Percentiles rank a stretch among this genome's conserved stretches.
These are phyloP conservation scores for Clarireedia monteithiana DNA, from an alignment of 2,329 filamentous ascomycete genomes.

Conservation along the genomic window DNA sequence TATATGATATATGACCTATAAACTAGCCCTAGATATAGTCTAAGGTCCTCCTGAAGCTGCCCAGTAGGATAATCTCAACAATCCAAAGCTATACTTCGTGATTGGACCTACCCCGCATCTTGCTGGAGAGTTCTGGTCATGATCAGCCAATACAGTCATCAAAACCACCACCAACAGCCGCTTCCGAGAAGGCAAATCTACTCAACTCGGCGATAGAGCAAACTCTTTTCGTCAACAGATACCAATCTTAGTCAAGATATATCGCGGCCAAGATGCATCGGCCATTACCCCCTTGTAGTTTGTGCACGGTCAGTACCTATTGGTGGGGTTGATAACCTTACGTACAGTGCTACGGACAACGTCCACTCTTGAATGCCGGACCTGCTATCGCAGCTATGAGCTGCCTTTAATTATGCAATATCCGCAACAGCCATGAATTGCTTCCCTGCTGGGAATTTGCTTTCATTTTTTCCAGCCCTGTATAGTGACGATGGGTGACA, in stretches of 20 bases:
- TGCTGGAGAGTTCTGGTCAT: no score
- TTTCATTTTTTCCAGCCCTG: not conserved
- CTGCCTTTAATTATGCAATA: not conserved
- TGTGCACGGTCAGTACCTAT: not conserved
- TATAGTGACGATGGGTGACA: conserved; percentile 20
- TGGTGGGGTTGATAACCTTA: not conserved
- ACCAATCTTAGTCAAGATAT: not conserved
- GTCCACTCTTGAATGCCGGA: not conserved
- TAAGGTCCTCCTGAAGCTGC: no score
- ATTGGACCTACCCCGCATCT: no score
- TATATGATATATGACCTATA: no score
- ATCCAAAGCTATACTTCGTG: no score
- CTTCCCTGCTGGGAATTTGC: not conserved
- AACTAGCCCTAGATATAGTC: no score
- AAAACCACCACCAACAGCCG: no score
- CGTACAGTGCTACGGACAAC: not conserved
- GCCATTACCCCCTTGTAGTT: not conserved
- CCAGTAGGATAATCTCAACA: no score
- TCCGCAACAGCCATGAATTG: not conserved
- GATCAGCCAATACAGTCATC: no score
- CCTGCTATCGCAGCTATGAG: not conserved
- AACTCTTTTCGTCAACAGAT: not conserved
- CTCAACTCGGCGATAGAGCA: no score
- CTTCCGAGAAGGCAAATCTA: no score
- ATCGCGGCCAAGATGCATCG: no score